Conservation (phyloP, 164 flowering plant species). For the Annona cherimola region DNA sequence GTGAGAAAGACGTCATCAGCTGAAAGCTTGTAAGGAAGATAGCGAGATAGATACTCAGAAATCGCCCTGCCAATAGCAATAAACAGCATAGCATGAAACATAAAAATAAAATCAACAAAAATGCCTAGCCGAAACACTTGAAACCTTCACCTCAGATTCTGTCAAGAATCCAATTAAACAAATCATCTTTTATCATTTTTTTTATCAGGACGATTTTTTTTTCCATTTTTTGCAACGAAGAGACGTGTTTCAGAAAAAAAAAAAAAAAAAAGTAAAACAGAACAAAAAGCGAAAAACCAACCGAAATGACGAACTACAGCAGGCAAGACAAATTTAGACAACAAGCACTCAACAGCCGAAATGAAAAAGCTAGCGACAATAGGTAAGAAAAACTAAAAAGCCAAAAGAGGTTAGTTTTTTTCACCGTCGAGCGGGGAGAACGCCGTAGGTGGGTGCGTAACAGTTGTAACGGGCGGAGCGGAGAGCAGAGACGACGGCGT, state of each 20-base stretch:
- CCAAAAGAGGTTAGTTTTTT: constrained; percentile 8
- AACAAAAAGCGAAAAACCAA: too few relatives aligned
- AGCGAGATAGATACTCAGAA: constrained; percentile 68
- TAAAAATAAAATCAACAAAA: too few relatives aligned
- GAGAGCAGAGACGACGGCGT: constrained; percentile 30
- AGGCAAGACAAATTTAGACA: too few relatives aligned
- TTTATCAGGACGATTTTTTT: too few relatives aligned
- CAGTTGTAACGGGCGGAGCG: constrained; percentile 29
- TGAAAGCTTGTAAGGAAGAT: constrained; percentile 69
- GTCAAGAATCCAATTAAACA: background rate
- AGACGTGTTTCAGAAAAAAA: background rate
- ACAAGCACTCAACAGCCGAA: background rate
- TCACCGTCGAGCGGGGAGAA: constrained; percentile 41
- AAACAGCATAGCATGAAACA: background rate
- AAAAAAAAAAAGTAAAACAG: background rate
- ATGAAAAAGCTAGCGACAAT: background rate
- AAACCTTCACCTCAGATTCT: background rate
- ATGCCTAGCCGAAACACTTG: background rate
- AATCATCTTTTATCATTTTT: too few relatives aligned
- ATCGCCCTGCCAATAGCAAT: constrained; percentile 48
- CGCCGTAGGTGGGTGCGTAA: constrained; percentile 21
- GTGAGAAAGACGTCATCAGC: constrained; percentile 75
- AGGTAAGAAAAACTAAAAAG: background rate
- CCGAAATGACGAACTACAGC: too few relatives aligned
- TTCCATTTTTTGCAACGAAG: too few relatives aligned